Evolutionary conservation across 1,139 yeast genomes (phyloP).

Genomic region (Sugiyamaella grinbergsii): DNA sequence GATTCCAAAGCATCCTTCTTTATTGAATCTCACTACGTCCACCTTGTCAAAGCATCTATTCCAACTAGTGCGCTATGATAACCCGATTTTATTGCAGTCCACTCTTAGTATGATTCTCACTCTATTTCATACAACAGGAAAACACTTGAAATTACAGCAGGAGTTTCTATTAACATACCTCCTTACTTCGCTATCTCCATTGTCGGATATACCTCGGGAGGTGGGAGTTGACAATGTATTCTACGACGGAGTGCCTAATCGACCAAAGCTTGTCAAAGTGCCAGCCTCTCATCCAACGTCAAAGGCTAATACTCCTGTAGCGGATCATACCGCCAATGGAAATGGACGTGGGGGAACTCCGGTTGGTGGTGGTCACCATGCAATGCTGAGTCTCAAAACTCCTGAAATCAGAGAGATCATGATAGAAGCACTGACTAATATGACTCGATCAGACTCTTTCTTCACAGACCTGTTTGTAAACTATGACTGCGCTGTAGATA

Average conservation of each 20-base stretch:
- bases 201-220: conserved; percentile 45
- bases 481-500: conserved; percentile 89
- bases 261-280: conserved; percentile 42
- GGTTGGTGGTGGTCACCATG: conserved; percentile 19
- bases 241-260: conserved; percentile 47
- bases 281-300: conserved; percentile 24
- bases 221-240: conserved; percentile 45
- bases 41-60: conserved; percentile 81
- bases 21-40: conserved; percentile 71
- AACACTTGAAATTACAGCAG: conserved; percentile 46
- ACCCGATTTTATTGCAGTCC: conserved; percentile 67
- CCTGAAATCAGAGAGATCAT: conserved; percentile 72
- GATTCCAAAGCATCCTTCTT: conserved; percentile 64
- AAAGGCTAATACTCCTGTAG: conserved; percentile 24
- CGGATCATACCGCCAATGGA: conserved; percentile 12
- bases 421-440: conserved; percentile 77
- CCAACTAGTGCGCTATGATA: conserved; percentile 73
- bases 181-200: conserved; percentile 44
- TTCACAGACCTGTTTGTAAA: conserved; percentile 77
- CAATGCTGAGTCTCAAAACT: conserved; percentile 30
- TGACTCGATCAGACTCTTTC: conserved; percentile 75
- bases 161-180: conserved; percentile 46
- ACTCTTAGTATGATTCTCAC: conserved; percentile 77
- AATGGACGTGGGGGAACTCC: conserved; percentile 32
- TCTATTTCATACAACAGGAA: conserved; percentile 43